Evolutionary conservation across 768 basidiomycete species (phyloP), one percentile per base, ranked within the genome.

Genomic region (Suillus luteus): DNA sequence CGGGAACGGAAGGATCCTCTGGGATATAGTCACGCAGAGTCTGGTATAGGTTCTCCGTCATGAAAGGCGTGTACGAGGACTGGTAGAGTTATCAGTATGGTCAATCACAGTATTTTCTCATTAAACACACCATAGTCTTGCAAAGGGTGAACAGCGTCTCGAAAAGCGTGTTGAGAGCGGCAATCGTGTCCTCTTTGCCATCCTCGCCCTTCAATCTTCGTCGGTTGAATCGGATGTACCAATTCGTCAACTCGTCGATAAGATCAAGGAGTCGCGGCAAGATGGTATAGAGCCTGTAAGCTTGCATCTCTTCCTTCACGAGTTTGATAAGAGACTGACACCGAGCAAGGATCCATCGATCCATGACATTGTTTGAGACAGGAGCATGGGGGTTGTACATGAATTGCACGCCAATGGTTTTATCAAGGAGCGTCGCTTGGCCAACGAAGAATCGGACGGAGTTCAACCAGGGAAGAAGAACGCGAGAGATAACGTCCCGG

Each of bases 201-300:
- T 94, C 91, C 75, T 96, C 93, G 52, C 97, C 97, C 83, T 99
- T 99, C 65, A 99, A 80, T 17, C 97, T 86, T 68, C 90, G 90
- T 51, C 97, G 89, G 78, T 99, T 99, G 81, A 99, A 99, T 55
- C 97, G 94, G 73, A 99, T 99, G 78, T 99, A 99, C 95, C 96
- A 98, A 74, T 99, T 99, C 24, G 97, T 99, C 64, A 99, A 83
- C 76, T 99, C 97, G 68, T 96, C 94, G 37, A 99, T 85, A 63
- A 99, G 88, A 67, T 92, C 91, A 64, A 99, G 81, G 48, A 98
- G 81, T 40, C 94, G 87, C n/a, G 95, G 95, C 66, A 98, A 94
- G 80, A 99, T 92, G 67, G 95, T 99, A 79, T 99, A 99, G 15
- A 99, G 85, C 67, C 96, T 86, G 78, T 99, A 99, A 19, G 95